Base-by-base conservation (phyloP, 1,139 yeast species). In the Trichomonascaceae sp. region DNA sequence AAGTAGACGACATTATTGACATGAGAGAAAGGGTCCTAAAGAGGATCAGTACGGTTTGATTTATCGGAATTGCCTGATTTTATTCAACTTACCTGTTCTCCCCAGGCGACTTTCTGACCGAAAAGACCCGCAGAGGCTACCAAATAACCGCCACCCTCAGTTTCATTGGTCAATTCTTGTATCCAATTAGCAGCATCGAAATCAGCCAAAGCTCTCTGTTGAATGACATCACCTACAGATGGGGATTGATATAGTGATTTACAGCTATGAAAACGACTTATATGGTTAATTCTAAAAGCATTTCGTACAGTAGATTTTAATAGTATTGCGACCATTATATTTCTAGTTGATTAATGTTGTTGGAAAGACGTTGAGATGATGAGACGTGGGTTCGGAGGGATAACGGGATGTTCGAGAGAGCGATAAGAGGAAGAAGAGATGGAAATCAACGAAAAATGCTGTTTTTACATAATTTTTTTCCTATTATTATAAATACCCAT, bases 1-100 rank as follows among this genome's bases (percentile, higher is more conserved):
- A 69, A 58, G 51, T 69, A 69, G 19, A 56, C 58, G 38, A 67
- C 72, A 53, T 69, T 69, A 56, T 69, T 69, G 43, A 69, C 72
- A 49, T 69, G 73, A 20, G 61, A 55, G 56, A 69, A 69, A 1
- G 61, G 52, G 52, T 69, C 73, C 53, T 56, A 45, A 7, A 5
- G 45, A 5, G 18, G 27, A 38, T 39, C 12, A 15, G 41, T 24
- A 30, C 38, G 10, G 22, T 36, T 24, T 18, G 22, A 13, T 8
- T 4, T 17, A 45, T 15, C n/a, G 30, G 17, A 4, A 20, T 18
- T 13, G 43, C 12, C 17, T 43, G 13, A 43, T 12, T 12, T 8
- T 13, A 6, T 49, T 2, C 15, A 45, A 6, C 53, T 32, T 52
- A 57, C 57, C 60, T 62, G 61, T 45, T 66, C 68, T n/a, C 71